These are phyloP conservation scores for Fusarium compactum DNA, from an alignment of 2,329 filamentous ascomycete genomes.

Conservation along the genomic window DNA sequence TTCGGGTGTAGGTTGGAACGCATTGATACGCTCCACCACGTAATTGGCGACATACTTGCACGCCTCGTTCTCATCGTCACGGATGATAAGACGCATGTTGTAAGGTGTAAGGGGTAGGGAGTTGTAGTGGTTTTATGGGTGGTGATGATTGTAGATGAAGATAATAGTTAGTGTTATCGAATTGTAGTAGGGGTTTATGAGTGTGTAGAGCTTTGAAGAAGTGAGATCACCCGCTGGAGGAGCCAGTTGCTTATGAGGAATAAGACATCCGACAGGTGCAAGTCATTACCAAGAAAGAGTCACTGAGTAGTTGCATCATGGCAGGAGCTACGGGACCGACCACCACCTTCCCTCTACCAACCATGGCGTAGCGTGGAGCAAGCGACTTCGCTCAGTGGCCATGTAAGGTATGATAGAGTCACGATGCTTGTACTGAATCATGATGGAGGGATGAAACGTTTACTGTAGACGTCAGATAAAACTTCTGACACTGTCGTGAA, in stretches of 20 bases:
- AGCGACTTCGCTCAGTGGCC: conserved; percentile 19
- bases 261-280: not conserved
- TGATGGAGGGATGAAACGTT: conserved; percentile 37
- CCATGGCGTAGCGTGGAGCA: conserved; percentile 30
- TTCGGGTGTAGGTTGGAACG: conserved; percentile 77
- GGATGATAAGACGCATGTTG: conserved; percentile 85
- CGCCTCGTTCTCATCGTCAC: conserved; percentile 75
- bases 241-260: conserved; percentile 32
- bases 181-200: not conserved
- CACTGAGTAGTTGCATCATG: conserved; percentile 32
- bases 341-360: conserved; percentile 21
- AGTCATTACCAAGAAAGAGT: conserved; percentile 17
- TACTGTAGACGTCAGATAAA: conserved; percentile 23
- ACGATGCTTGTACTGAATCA: conserved; percentile 7
- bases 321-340: conserved; percentile 10
- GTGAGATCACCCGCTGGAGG: conserved; percentile 18
- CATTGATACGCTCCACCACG: conserved; percentile 83
- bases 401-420: conserved; percentile 30
- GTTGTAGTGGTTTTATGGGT: conserved; percentile 16
- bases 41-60: conserved; percentile 85
- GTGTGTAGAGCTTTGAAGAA: conserved; percentile 4
- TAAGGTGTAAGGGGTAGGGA: conserved; percentile 37
- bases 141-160: conserved; percentile 8
- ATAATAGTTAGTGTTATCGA: not conserved
- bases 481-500: conserved; percentile 23